Evolutionary conservation across 176 grass and related monocot species (phyloP), one percentile per base, ranked within the genome.

Genomic region (Carex scoparia): DNA sequence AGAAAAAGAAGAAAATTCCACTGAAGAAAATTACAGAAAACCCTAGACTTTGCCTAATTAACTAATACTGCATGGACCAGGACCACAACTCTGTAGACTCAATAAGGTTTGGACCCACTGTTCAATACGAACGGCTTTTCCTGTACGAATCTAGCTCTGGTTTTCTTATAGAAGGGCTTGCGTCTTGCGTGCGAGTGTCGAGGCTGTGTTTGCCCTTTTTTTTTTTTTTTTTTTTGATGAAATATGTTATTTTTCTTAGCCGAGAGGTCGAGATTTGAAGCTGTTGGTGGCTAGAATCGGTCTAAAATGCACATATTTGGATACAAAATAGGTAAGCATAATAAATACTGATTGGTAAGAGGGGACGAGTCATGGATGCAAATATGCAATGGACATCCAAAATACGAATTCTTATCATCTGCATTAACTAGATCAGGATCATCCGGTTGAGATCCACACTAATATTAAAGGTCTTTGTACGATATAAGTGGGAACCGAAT

Each of bases 21-120:
- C 38, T 18, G 16, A 58, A 58, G 14, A 55, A 58, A 79, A 76
- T 55, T 76, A 15, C 30, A 78, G n/a, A 31, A 33, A 53, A 79
- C 40, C 74, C 74, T 57, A 57, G 53, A 33, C 30, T 78, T 77
- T 79, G 30, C 74, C 53, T 79, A 79, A 79, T 33, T 79, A 58
- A 18, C 6, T 35, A 57, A 79, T 10, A 0, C 9, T 56, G 28
- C 5, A 33, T 79, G 74, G 53, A 79, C 74, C 14, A 0, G 53
- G 74, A 9, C 7, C 51, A 58, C 51, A 16, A 4, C 8, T 18
- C 10, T 18, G 28, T 32, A 16, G 3, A 6, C 28, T 2, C 18
- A 5, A 57, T 16, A 35, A 32, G 2, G 6, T 1, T 16, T 33
- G 53, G 12, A 9, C 28, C 53, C 30, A 16, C 49, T 58, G 27